Conservation (phyloP, 805 yeast species). For the Hanseniaspora valbyensis region DNA sequence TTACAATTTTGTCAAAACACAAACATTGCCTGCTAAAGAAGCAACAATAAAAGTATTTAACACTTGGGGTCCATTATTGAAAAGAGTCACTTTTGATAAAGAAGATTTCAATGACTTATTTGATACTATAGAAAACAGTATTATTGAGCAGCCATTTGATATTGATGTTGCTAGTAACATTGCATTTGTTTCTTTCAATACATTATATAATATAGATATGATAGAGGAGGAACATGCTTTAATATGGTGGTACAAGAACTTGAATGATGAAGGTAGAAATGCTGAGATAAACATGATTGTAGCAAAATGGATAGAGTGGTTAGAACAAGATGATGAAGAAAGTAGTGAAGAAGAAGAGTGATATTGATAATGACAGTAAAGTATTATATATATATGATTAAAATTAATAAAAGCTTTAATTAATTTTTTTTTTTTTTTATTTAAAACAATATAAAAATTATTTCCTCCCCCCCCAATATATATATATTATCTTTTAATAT, state of each 20-base stretch:
- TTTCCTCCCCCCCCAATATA: too few relatives aligned
- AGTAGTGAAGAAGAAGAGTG: conserved; percentile 39
- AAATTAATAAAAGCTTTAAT: too few relatives aligned
- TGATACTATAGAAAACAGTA: conserved; percentile 32
- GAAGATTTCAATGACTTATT: conserved; percentile 70
- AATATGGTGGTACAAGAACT: conserved; percentile 60
- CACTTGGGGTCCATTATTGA: conserved; percentile 73
- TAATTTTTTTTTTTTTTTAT: too few relatives aligned
- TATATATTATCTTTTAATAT: too few relatives aligned
- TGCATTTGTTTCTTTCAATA: conserved; percentile 35
- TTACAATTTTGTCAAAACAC: conserved; percentile 63
- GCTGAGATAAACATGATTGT: conserved; percentile 47
- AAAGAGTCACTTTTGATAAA: conserved; percentile 72
- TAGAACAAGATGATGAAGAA: conserved; percentile 65
- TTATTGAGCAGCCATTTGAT: conserved; percentile 21
- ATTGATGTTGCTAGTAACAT: conserved; percentile 28
- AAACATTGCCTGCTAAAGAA: conserved; percentile 60
- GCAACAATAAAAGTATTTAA: conserved; percentile 67
- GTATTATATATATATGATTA: too few relatives aligned
- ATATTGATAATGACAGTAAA: conserved; percentile 1
- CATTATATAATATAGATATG: conserved; percentile 71
- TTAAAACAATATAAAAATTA: not conserved
- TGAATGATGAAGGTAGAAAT: conserved; percentile 32
- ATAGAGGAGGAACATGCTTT: conserved; percentile 70
- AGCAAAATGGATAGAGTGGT: conserved; percentile 75